Base-by-base conservation (phyloP, 2,329 filamentous ascomycete species). In the Metarhizium rileyi region DNA sequence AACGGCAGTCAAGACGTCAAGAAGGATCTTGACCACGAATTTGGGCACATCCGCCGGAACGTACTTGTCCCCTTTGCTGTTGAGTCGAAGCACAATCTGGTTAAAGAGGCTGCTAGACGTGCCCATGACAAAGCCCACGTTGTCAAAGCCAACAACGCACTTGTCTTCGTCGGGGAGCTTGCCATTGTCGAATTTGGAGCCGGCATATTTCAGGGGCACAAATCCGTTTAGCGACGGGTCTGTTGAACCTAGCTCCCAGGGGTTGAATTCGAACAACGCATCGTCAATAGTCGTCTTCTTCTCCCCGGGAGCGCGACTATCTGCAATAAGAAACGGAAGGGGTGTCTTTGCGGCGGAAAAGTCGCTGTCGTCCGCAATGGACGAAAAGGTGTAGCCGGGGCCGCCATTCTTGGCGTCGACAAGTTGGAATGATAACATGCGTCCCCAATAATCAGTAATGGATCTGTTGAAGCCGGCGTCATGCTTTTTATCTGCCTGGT, bases 391-490 rank as follows among this genome's bases (percentile, higher is more conserved):
- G 61, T 85, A 90, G 12, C 72, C 74, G 14, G 84, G 80, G 0
- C 87, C 89, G 28, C 90, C 90, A 52, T 86, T 68, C 1, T 75
- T 75, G 8, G 79, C 85, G 61, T 91, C 86, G 62, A 95, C 78
- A 43, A 95, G 77, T 68, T 95, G 90, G 67, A 85, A 93, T 1
- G 84, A 84, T n/a, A 95, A 74, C 41, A 86, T 87, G 51, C 90
- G 84, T 23, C 86, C 87, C 85, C 89, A 95, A 65, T 89, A 88
- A 69, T 96, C 90, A 0, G 90, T 95, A 50, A 95, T 75, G 7
- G 87, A 86, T 4, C 78, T 80, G 30, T 72, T 62, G 55, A 64
- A 73, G 14, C 69, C 70, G 10, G 66, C 66, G n/a, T 66, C 59
- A 22, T 63, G 58, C 61, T 72, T 72, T 49, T 55, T 56, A 2